Base-by-base conservation (phyloP, 2,329 filamentous ascomycete genomes). In the Mycosphaerella sp. region DNA sequence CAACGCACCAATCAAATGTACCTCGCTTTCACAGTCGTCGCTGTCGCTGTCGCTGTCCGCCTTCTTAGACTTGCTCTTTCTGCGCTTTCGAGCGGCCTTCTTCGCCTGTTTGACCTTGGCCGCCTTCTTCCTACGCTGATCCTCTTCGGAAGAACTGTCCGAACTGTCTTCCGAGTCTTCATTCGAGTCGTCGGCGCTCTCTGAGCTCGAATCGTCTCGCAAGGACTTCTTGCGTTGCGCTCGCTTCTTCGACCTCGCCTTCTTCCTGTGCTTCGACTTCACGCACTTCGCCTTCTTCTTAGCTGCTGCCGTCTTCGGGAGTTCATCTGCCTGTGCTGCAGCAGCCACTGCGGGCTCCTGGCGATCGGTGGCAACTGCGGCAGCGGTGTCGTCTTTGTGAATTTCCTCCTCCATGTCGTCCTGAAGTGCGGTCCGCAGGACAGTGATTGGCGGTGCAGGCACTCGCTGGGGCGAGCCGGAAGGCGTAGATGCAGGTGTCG, bases 401-500 rank as follows among this genome's bases (percentile, higher is more conserved):
- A 59, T 64, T 12, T 64, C 63, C 51, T 64, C 64, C 64, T 65
- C 67, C 42, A 56, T 65, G 53, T 59, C 45, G 32, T 57, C 56
- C 29, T 52, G 56, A 48, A 60, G 48, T 23, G 55, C 56, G 39
- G 60, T 57, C 11, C 61, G 59, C 44, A 60, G 55, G 32, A 56
- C 21, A 34, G 50, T 46, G 49, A 58, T 59, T 12, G 55, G 53
- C 12, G 59, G 44, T 32, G 51, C 51, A 14, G 53, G 32, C 10
- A 53, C 52, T 46, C 57, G 55, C 45, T 57, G 50, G 14, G 59
- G 55, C 34, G 60, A 56, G 45, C 62, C 59, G 38, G 64, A 64
- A 26, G 64, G 59, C 23, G 65, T 62, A 9, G 63, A 62, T 10
- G 63, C 54, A 31, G 64, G 62, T 21, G 63, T 66, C 38, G 59